These are phyloP conservation scores for Candida ulmi DNA, from an alignment of 805 yeast genomes.

Conservation along the genomic window DNA sequence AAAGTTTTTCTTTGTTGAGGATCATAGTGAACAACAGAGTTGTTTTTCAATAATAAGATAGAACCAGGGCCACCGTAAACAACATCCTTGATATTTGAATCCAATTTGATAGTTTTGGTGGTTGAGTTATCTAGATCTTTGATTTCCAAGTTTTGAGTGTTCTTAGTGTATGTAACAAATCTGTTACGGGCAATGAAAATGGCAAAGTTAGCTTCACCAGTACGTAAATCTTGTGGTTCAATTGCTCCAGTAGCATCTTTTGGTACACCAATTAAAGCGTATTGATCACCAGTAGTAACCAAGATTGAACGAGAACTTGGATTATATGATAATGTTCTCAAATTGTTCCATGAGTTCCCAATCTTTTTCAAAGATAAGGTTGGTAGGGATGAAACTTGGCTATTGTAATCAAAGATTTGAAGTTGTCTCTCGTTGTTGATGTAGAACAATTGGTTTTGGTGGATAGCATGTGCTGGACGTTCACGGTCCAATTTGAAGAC, in stretches of 20 bases:
- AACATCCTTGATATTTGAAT: constrained; percentile 63
- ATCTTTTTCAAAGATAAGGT: constrained; percentile 78
- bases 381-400: constrained; percentile 64
- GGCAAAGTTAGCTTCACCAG: constrained; percentile 82
- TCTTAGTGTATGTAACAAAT: constrained; percentile 72
- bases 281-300: constrained; percentile 72
- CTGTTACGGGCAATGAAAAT: constrained; percentile 92
- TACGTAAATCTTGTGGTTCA: constrained; percentile 76
- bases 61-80: constrained; percentile 79
- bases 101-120: constrained; percentile 76
- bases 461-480: constrained; percentile 81
- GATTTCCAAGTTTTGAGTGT: constrained; percentile 65
- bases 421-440: constrained; percentile 84
- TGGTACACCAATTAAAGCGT: constrained; percentile 74
- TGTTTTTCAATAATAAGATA: constrained; percentile 66
- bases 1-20: constrained; percentile 86
- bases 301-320: constrained; percentile 87
- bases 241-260: constrained; percentile 89
- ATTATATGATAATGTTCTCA: constrained; percentile 81
- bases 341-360: constrained; percentile 82
- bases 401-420: constrained; percentile 67
- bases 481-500: constrained; percentile 96
- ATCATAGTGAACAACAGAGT: constrained; percentile 76
- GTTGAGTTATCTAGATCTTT: constrained; percentile 76
- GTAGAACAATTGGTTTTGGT: constrained; percentile 69